Conservation (phyloP, 2,329 filamentous ascomycete genomes). For the Talaromyces sp. region DNA sequence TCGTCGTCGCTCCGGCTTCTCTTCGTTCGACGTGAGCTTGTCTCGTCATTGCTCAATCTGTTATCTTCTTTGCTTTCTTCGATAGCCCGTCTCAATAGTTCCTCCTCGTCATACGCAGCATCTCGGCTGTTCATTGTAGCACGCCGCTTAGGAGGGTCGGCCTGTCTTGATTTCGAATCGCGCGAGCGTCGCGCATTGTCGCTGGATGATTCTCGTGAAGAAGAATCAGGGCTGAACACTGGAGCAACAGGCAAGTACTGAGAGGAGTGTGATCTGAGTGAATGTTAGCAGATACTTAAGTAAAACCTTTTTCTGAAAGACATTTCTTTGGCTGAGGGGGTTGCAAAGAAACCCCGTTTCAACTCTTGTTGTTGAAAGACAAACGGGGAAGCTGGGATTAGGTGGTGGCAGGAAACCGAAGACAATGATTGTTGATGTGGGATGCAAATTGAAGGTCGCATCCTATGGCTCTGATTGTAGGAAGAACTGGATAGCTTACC, state of each 20-base stretch:
- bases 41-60: constrained; percentile 49
- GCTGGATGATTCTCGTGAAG: constrained; percentile 43
- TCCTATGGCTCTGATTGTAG: neutral
- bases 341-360: neutral
- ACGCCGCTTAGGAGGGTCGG: constrained; percentile 69
- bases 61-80: constrained; percentile 90
- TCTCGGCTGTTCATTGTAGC: constrained; percentile 97
- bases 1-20: constrained; percentile 85
- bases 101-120: constrained; percentile 93
- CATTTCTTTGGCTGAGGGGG: neutral
- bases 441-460: neutral
- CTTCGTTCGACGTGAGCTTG: constrained; percentile 65
- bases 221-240: constrained; percentile 44
- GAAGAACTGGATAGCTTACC: constrained; percentile 57
- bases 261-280: constrained; percentile 57
- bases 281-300: constrained; percentile 28
- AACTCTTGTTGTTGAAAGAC: neutral
- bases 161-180: constrained; percentile 47
- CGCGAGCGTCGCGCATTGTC: constrained; percentile 38
- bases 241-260: constrained; percentile 58
- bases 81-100: constrained; percentile 80
- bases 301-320: neutral
- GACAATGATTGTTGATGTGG: neutral
- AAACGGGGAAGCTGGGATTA: neutral
- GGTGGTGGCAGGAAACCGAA: constrained; percentile 6